A percentile compares a stretch with the other conserved stretches of the same genome.
Evolutionary conservation across 2,329 filamentous ascomycete species (phyloP).

Genomic region (Tympanopsis confertula): DNA sequence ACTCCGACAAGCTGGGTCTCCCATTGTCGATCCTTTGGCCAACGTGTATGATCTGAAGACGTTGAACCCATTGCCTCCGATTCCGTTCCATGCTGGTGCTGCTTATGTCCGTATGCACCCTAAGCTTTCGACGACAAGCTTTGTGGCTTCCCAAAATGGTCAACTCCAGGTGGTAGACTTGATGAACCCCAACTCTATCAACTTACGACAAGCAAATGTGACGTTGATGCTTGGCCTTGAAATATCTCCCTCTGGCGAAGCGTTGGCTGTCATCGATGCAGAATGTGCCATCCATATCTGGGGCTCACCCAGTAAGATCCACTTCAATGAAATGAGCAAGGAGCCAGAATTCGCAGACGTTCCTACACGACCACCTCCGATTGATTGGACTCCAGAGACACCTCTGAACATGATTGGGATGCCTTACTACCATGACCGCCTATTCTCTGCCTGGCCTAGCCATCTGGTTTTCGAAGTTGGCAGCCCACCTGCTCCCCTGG

Average conservation of each 20-base stretch:
- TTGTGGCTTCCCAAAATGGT: slow-evolving; percentile 82
- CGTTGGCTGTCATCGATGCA: slow-evolving; percentile 53
- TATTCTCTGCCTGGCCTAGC: slow-evolving; percentile 56
- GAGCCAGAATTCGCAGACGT: slow-evolving; percentile 56
- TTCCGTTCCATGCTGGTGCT: slow-evolving; percentile 83
- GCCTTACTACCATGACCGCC: slow-evolving; percentile 54
- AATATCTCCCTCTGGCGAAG: slow-evolving; percentile 61
- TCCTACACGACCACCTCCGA: slow-evolving; percentile 29
- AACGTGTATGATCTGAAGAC: slow-evolving; percentile 95
- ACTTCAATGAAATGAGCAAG: slow-evolving; percentile 59
- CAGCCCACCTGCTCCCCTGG: slow-evolving; percentile 36
- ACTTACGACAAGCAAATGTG: slow-evolving; percentile 55
- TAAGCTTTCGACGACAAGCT: slow-evolving; percentile 84
- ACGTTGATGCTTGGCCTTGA: slow-evolving; percentile 54
- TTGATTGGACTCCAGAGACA: slow-evolving; percentile 28
- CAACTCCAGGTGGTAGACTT: slow-evolving; percentile 94
- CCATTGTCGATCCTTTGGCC: slow-evolving; percentile 82
- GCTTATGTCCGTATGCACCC: slow-evolving; percentile 96
- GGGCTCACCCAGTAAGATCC: slow-evolving; percentile 58
- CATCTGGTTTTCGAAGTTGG: slow-evolving; percentile 55
- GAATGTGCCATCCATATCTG: slow-evolving; percentile 57
- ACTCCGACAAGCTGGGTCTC: slow-evolving; percentile 64
- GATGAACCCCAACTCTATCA: slow-evolving; percentile 62
- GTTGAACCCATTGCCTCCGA: slow-evolving; percentile 74
- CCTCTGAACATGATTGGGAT: slow-evolving; percentile 53